Evolutionary conservation across 2,329 filamentous ascomycete species (phyloP), one percentile per base, ranked within the genome.

Genomic region (Alternaria triticimaculans): DNA sequence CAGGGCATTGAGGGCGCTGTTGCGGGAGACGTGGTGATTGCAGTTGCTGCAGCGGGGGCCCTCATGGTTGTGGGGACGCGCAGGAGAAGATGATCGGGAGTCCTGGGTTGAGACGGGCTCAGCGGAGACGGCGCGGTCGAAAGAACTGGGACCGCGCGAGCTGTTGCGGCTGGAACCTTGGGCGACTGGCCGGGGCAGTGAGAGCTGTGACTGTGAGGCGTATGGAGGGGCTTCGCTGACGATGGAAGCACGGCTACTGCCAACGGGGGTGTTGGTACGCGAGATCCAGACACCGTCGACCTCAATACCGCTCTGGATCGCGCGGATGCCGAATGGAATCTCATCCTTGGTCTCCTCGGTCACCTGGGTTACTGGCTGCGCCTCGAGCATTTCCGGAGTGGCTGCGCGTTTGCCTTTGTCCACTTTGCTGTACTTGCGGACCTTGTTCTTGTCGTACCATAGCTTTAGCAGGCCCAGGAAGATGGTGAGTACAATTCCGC

Each of bases 261-360:
- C 73, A 28, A 76, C 76, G 5, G 79, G 79, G 9, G 83, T 84
- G 70, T 84, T 85, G 51, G 72, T 76, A 60, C 78, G 74, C 15
- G 83, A 85, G 41, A 84, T 83, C 82, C 83, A 86, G 55, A 97
- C 94, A 5, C 93, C 94, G 67, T 97, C 92, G 8, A 97, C 88
- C 76, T 95, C 88, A 46, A 96, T 84, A 6, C 94, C 94, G 70
- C 88, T 91, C 77, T 97, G 90, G 50, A 97, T 88, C 7, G 94
- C 94, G 70, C 92, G 89, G 57, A 96, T 88, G 20, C 95, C 94
- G 73, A 97, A 97, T 0, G 93, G 94, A 37, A 96, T 88, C 10
- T 92, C 90, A 55, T 87, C 84, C 51, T 84, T 72, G 84, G 88
- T 65, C 83, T 88, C 70, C 80, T 86, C 63, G 49, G 58, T 65